Evolutionary conservation across 805 yeast species (phyloP).

Genomic region (Kazachstania viticola): DNA sequence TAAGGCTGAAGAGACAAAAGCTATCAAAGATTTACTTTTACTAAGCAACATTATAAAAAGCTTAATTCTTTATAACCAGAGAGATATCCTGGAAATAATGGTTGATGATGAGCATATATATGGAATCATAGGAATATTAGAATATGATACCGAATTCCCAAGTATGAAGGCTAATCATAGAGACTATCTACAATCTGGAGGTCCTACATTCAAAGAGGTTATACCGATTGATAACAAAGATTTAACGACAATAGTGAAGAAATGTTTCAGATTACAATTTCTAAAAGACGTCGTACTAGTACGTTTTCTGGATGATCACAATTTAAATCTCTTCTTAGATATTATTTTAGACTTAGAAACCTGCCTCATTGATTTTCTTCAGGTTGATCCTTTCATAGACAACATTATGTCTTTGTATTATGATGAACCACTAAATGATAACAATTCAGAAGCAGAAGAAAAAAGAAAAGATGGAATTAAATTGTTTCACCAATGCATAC

Average conservation of each 20-base stretch:
- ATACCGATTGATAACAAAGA: conserved; percentile 45
- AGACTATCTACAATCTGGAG: conserved; percentile 44
- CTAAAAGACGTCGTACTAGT: conserved; percentile 81
- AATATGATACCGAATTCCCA: conserved; percentile 84
- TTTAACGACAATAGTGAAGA: conserved; percentile 46
- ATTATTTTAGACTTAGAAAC: conserved; percentile 23
- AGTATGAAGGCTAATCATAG: conserved; percentile 70
- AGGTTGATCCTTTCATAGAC: conserved; percentile 35
- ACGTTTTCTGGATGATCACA: conserved; percentile 69
- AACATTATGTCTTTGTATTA: conserved; percentile 50
- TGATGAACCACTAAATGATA: conserved; percentile 4
- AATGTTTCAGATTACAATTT: conserved; percentile 69
- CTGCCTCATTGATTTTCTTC: conserved; percentile 25
- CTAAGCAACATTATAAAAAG: conserved; percentile 68
- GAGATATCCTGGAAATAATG: conserved; percentile 44
- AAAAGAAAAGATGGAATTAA: conserved; percentile 59
- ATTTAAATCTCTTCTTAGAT: conserved; percentile 50
- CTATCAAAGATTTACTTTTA: conserved; percentile 46
- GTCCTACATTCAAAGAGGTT: conserved; percentile 49
- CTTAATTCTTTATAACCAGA: conserved; percentile 60
- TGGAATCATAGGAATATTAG: conserved; percentile 69
- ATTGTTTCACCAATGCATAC: conserved; percentile 68
- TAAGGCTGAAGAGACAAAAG: conserved; percentile 40
- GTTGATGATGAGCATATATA: conserved; percentile 39
- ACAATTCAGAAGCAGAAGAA: conserved; percentile 8